These are phyloP conservation scores for Periconia sp. DNA, from an alignment of 2,329 filamentous ascomycete genomes.

Conservation along the genomic window DNA sequence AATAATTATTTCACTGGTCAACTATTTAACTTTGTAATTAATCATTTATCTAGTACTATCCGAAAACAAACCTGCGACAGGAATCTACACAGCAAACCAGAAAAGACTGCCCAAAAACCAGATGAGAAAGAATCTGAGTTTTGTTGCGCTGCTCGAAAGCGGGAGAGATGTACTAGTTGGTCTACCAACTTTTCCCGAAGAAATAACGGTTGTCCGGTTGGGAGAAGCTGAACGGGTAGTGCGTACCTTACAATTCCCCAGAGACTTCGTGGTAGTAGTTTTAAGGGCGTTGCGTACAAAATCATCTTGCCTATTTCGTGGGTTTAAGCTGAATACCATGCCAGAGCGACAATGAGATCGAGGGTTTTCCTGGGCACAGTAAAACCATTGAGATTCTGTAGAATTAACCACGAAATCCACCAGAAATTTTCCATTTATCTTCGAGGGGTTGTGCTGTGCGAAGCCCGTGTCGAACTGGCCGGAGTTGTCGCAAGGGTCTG, in stretches of 20 bases:
- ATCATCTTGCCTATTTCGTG: background rate
- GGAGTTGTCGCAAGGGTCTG: constrained; percentile 2
- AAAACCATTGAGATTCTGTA: constrained; percentile 9
- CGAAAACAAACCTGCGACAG: too few species aligned
- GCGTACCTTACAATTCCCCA: background rate
- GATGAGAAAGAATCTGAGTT: background rate
- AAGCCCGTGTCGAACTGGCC: constrained; percentile 6
- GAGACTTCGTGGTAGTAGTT: background rate
- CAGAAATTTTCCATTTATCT: constrained; percentile 8
- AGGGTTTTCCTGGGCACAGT: constrained; percentile 6
- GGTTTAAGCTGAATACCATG: constrained; percentile 11
- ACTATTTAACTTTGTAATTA: too few species aligned
- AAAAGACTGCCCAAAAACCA: background rate
- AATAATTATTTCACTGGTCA: too few species aligned
- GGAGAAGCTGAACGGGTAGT: background rate
- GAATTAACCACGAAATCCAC: constrained; percentile 5
- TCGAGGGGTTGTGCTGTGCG: constrained; percentile 4
- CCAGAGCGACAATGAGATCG: constrained; percentile 8
- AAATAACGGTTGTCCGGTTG: background rate
- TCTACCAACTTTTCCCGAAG: background rate
- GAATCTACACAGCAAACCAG: background rate
- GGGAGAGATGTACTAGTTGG: background rate
- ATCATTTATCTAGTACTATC: too few species aligned
- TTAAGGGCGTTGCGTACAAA: background rate
- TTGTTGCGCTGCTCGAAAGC: background rate